Evolutionary conservation across 805 yeast genomes (phyloP), one percentile per base, ranked within the genome.

Genomic region (Monosporozyma siamensis): DNA sequence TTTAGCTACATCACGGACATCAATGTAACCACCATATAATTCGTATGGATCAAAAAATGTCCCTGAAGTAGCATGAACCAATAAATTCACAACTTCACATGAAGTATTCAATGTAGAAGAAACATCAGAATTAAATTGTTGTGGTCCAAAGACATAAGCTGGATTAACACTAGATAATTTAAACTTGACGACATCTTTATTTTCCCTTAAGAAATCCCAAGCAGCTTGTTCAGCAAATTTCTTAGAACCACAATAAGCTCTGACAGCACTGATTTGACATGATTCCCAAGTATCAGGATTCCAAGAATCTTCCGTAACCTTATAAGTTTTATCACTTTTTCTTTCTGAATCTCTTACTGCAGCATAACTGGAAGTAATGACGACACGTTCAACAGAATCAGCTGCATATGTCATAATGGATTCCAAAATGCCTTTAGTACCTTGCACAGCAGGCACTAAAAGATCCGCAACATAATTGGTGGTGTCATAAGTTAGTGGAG

Each of bases 1-100:
- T 39, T 53, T 54, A 10, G 83, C 82, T 27, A 74, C 80, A 53
- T 80, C 84, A 53, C 82, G 68, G 11, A 78, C 82, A 55, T 78
- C 82, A 38, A 74, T 65, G 39, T 55, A 66, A 11, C 52, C 54
- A 49, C 55, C 49, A 34, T 34, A 27, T 5, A 40, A 18, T 1
- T 35, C 34, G 9, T 35, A 18, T 15, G 40, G 29, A 14, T 27
- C 31, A n/a, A 34, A 8, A 7, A 34, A n/a, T 14, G 43, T 34
- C 43, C 54, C 56, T 35, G 66, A 46, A 11, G 51, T 44, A 5
- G 52, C 44, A 40, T 60, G 55, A 20, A 62, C 34, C 44, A 64
- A 47, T 42, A 43, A 27, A 47, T 56, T 64, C 52, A 65, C 49
- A 45, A 59, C 30, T 54, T 64, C 67, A 42, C 71, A 70, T 23